Percentiles rank a stretch among this genome's conserved stretches.
Evolutionary conservation across 768 basidiomycete species (phyloP).

Genomic region (Lactifluus volemus): DNA sequence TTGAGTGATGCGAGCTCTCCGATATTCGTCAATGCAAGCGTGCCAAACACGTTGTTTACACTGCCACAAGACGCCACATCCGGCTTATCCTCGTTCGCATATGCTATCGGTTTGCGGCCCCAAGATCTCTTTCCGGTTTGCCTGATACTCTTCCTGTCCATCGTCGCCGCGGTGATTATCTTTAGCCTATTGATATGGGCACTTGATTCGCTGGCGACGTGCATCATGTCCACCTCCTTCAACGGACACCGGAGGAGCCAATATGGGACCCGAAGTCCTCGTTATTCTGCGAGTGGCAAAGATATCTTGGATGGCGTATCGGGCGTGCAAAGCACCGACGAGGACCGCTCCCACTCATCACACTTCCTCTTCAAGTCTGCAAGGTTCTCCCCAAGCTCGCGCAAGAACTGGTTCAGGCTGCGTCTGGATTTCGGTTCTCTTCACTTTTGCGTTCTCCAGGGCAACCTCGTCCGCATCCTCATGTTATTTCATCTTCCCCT

Average conservation of each 20-base stretch:
- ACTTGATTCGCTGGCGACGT: slow-evolving; percentile 47
- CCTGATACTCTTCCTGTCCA: slow-evolving; percentile 72
- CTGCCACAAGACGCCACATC: slow-evolving; percentile 50
- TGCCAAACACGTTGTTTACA: slow-evolving; percentile 67
- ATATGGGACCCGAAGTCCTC: slow-evolving; percentile 30
- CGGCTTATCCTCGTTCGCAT: slow-evolving; percentile 81
- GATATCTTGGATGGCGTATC: slow-evolving; percentile 37
- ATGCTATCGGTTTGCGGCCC: slow-evolving; percentile 72
- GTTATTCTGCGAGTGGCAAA: slow-evolving; percentile 39
- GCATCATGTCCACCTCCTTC: slow-evolving; percentile 25
- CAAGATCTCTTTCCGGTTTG: slow-evolving; percentile 78
- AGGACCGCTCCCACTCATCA: slow-evolving; percentile 41
- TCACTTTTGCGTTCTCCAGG: slow-evolving; percentile 73
- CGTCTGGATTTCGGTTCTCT: slow-evolving; percentile 64
- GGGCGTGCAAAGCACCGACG: slow-evolving; percentile 31
- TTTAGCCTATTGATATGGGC: slow-evolving; percentile 67
- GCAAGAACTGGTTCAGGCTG: slow-evolving; percentile 43
- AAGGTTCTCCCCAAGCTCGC: slow-evolving; percentile 29
- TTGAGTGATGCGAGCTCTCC: slow-evolving; percentile 61
- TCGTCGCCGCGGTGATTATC: slow-evolving; percentile 62
- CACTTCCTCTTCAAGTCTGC: slow-evolving; percentile 33
- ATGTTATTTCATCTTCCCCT: slow-evolving; percentile 92
- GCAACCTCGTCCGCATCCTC: slow-evolving; percentile 86
- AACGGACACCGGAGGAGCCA: slow-evolving; percentile 26
- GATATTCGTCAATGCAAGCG: slow-evolving; percentile 61